Base-by-base conservation (phyloP, 352 stramenopile species). In the Pythium sp. region DNA sequence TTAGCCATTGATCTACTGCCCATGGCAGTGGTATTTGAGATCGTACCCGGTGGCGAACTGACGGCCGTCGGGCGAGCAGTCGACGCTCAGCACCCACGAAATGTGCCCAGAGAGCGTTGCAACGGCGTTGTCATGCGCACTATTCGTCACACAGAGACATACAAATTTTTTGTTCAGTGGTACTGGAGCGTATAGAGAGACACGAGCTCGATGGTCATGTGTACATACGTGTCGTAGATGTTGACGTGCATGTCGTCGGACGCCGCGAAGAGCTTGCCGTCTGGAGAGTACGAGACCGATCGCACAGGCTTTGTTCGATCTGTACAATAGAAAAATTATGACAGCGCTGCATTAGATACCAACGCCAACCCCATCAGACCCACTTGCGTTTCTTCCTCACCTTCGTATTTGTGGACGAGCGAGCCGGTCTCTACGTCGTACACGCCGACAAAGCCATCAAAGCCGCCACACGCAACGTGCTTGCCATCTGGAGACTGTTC, bases 201-300 rank as follows among this genome's bases (percentile, higher is more conserved):
- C 9, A 36, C 47, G 30, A 53, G 7, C 9, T 53, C 18, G 64
- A 14, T 26, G 22, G 67, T 15, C 24, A 64, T 3, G 62, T 8
- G 24, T 7, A 87, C 89, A 75, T 84, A 97, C 89, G 94, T 82
- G 73, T 97, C 91, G 72, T 97, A 97, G 64, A 97, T 84, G 62
- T 97, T 97, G 66, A 97, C 73, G 62, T 96, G 84, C 87, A 96
- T 96, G 68, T 97, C 91, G 76, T 97, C 91, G 3, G 89, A 97
- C 5, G 90, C 91, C 6, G 86, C 89, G 73, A 94, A 95, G 24
- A 97, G 74, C 60, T 89, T 95, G 38, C 91, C 91, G 61, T 97
- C 89, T 12, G 79, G 75, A 20, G 87, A 90, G 69, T 95, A 97
- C 26, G 82, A 77, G 30, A 97, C 74, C 34, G 86, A 95, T 5